Percentiles rank a stretch among this genome's conserved stretches.
phyloP scores from a whole-genome alignment of 2,329 filamentous ascomycete genomes.

The Aureobasidium sp. region DNA sequence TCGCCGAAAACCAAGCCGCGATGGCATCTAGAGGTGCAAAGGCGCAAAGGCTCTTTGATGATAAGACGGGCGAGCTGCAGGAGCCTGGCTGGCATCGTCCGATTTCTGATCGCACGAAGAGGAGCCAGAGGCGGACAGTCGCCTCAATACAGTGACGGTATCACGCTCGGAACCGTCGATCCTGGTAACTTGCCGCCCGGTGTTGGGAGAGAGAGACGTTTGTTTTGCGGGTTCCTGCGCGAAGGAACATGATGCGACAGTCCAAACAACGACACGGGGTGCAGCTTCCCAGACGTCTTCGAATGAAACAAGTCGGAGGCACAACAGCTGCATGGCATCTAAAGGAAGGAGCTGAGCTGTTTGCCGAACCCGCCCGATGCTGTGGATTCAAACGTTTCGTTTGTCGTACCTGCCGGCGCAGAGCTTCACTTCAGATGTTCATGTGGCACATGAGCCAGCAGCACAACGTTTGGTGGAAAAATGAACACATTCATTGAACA shows the following conservation, averaged over 20 bases:
- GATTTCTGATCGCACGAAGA: not conserved
- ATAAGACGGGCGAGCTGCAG: not conserved
- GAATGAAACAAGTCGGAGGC: not conserved
- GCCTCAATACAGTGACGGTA: not conserved
- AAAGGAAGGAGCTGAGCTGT: not conserved
- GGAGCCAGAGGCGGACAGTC: not conserved
- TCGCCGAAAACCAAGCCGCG: not conserved
- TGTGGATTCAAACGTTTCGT: not conserved
- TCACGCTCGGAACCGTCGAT: not conserved
- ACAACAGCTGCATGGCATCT: not conserved
- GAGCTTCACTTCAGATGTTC: not conserved
- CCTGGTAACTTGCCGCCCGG: not conserved
- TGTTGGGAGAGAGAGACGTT: not conserved
- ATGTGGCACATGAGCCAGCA: not conserved
- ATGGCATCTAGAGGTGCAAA: not conserved
- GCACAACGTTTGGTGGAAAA: not conserved
- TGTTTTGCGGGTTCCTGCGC: slow-evolving; percentile 10
- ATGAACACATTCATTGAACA: not conserved
- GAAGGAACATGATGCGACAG: not conserved
- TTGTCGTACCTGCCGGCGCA: not conserved
- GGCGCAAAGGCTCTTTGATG: not conserved
- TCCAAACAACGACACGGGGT: not conserved
- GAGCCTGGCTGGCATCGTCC: not conserved
- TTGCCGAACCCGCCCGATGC: not conserved
- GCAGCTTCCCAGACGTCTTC: not conserved